phyloP scores from a whole-genome alignment of 1,139 yeast genomes.

The Arxiozyma heterogenica region DNA sequence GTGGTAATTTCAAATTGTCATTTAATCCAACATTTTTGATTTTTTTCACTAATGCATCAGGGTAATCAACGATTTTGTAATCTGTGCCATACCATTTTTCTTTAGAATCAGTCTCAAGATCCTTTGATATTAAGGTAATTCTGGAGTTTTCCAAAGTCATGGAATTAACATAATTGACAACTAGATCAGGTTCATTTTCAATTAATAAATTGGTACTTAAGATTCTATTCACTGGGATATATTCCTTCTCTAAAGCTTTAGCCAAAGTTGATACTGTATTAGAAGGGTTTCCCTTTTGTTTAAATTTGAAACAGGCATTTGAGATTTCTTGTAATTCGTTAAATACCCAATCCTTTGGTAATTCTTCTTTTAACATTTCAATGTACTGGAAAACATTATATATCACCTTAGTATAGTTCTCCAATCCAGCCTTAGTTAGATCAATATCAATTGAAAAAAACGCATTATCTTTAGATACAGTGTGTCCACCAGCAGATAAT shows the following conservation, averaged over 20 bases:
- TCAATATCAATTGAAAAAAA: slow-evolving; percentile 61
- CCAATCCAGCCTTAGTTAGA: slow-evolving; percentile 63
- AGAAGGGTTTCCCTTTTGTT: slow-evolving; percentile 57
- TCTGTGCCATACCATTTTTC: slow-evolving; percentile 94
- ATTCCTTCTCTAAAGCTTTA: slow-evolving; percentile 39
- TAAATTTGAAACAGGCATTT: slow-evolving; percentile 49
- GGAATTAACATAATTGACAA: slow-evolving; percentile 42
- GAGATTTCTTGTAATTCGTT: slow-evolving; percentile 42
- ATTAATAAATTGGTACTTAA: slow-evolving; percentile 51
- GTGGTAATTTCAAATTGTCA: slow-evolving; percentile 50
- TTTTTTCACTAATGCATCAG: slow-evolving; percentile 32
- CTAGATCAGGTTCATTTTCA: slow-evolving; percentile 47
- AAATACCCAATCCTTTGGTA: slow-evolving; percentile 53
- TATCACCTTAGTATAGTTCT: slow-evolving; percentile 53
- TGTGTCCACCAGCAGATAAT: slow-evolving; percentile 64
- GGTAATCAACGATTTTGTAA: slow-evolving; percentile 44
- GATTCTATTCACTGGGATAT: slow-evolving; percentile 55
- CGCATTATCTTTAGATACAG: slow-evolving; percentile 61
- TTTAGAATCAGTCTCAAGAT: slow-evolving; percentile 33
- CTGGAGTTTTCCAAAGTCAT: slow-evolving; percentile 56
- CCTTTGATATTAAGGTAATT: slow-evolving; percentile 47
- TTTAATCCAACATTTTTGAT: slow-evolving; percentile 34
- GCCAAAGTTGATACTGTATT: slow-evolving; percentile 48
- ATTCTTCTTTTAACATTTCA: slow-evolving; percentile 42
- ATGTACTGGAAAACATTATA: slow-evolving; percentile 62